Percentiles rank a stretch among this genome's conserved stretches.
Evolutionary conservation across 2,329 filamentous ascomycete genomes (phyloP).

Genomic region (Sodiomyces alkalinus): DNA sequence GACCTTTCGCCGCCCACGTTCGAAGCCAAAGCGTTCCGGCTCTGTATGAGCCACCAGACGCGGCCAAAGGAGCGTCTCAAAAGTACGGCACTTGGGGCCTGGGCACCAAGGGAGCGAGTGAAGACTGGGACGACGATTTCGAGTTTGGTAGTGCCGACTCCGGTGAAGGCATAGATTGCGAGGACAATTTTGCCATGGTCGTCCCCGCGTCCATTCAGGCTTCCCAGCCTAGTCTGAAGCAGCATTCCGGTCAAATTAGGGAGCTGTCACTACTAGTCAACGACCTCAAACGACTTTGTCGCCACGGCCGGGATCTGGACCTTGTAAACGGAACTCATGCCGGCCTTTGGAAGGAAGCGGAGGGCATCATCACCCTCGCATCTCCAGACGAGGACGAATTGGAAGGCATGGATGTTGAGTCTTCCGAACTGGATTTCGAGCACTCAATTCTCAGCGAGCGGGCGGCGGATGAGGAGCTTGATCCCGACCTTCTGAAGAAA

Average conservation of each 20-base stretch:
- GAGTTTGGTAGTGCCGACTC: constrained; percentile 46
- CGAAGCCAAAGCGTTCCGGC: constrained; percentile 72
- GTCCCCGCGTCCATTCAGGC: constrained; percentile 69
- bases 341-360: constrained; percentile 62
- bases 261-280: constrained; percentile 72
- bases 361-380: constrained; percentile 77
- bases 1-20: constrained; percentile 54
- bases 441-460: constrained; percentile 25
- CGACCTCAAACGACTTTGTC: constrained; percentile 63
- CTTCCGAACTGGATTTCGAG: constrained; percentile 24
- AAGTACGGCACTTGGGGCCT: constrained; percentile 77
- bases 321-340: constrained; percentile 45
- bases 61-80: constrained; percentile 34
- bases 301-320: constrained; percentile 52
- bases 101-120: constrained; percentile 63
- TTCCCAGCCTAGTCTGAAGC: constrained; percentile 66
- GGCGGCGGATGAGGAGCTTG: constrained; percentile 31
- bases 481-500: constrained; percentile 26
- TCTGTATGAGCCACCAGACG: constrained; percentile 46
- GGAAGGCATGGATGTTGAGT: constrained; percentile 20
- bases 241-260: constrained; percentile 69
- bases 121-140: constrained; percentile 86
- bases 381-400: constrained; percentile 48
- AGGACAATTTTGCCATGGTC: constrained; percentile 38
- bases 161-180: constrained; percentile 19